Conservation (phyloP, 2,329 filamentous ascomycete species). For the Pseudocercospora musae region DNA sequence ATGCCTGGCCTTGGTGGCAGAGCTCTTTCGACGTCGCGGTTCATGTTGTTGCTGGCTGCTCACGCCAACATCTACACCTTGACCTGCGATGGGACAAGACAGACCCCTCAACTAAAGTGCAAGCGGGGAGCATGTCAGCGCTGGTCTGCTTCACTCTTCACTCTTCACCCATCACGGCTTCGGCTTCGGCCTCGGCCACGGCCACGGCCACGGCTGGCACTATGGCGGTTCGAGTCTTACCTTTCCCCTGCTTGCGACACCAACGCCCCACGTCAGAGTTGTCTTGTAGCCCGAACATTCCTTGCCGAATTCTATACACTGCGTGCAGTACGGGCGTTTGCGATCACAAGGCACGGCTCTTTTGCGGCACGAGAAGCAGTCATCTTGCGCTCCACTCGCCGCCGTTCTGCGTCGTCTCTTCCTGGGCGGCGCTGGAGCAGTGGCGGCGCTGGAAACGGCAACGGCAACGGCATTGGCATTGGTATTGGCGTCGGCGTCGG, state of each 20-base stretch:
- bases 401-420: slow-evolving; percentile 85
- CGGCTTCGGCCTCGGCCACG: neutral
- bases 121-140: neutral
- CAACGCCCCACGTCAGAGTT: slow-evolving; percentile 92
- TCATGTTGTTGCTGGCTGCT: slow-evolving; percentile 20
- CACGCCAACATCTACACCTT: slow-evolving; percentile 24
- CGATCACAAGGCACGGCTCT: slow-evolving; percentile 83
- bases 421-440: slow-evolving; percentile 35
- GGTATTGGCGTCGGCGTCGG: too few relatives aligned
- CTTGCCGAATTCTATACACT: slow-evolving; percentile 85
- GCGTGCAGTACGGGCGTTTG: slow-evolving; percentile 88
- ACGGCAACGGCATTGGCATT: too few relatives aligned
- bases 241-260: slow-evolving; percentile 92
- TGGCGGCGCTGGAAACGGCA: neutral
- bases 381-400: slow-evolving; percentile 82
- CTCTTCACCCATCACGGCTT: too few relatives aligned
- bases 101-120: slow-evolving; percentile 64
- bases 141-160: neutral
- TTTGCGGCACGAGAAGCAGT: slow-evolving; percentile 92
- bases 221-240: neutral
- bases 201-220: neutral
- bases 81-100: slow-evolving; percentile 63
- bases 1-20: slow-evolving; percentile 11
- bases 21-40: slow-evolving; percentile 9
- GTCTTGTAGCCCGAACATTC: slow-evolving; percentile 97